phyloP scores from a whole-genome alignment of 176 grass and related monocot genomes.

The Metroxylon sagu region DNA sequence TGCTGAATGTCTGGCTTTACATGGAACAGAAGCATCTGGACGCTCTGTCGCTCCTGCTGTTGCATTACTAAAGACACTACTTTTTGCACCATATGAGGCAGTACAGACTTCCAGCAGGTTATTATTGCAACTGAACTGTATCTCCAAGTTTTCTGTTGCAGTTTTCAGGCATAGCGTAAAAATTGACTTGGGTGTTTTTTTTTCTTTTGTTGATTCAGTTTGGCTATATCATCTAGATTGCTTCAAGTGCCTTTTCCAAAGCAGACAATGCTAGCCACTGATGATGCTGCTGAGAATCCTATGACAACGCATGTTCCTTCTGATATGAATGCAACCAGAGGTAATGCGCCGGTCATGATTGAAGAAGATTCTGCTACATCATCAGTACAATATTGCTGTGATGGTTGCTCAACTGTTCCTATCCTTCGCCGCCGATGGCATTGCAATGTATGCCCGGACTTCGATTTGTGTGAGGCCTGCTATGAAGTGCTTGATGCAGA shows the following conservation, averaged over 20 bases:
- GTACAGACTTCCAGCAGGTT: constrained; percentile 99
- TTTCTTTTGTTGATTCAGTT: constrained; percentile 44
- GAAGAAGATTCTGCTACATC: constrained; percentile 87
- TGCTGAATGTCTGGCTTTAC: constrained; percentile 74
- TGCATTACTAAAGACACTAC: constrained; percentile 75
- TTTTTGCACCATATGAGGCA: constrained; percentile 92
- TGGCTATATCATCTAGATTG: constrained; percentile 93
- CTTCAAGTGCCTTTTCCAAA: constrained; percentile 99
- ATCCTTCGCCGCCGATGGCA: constrained; percentile 95
- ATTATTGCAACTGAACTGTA: constrained; percentile 15
- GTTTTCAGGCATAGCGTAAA: no score
- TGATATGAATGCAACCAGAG: constrained; percentile 33
- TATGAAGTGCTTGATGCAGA: constrained; percentile 93
- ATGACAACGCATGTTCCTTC: constrained; percentile 36
- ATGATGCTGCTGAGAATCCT: constrained; percentile 68
- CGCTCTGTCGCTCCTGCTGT: constrained; percentile 77
- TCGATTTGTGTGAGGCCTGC: constrained; percentile 94
- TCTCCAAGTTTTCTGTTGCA: not conserved
- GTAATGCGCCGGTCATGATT: constrained; percentile 73
- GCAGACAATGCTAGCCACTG: constrained; percentile 89
- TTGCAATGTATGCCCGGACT: constrained; percentile 90
- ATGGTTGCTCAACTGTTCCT: constrained; percentile 96
- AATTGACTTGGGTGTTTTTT: not conserved
- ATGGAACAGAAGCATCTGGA: constrained; percentile 49
- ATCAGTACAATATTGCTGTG: constrained; percentile 97